These are phyloP conservation scores for Coniochaeta ligniaria DNA, from an alignment of 2,329 filamentous ascomycete species.

Conservation along the genomic window DNA sequence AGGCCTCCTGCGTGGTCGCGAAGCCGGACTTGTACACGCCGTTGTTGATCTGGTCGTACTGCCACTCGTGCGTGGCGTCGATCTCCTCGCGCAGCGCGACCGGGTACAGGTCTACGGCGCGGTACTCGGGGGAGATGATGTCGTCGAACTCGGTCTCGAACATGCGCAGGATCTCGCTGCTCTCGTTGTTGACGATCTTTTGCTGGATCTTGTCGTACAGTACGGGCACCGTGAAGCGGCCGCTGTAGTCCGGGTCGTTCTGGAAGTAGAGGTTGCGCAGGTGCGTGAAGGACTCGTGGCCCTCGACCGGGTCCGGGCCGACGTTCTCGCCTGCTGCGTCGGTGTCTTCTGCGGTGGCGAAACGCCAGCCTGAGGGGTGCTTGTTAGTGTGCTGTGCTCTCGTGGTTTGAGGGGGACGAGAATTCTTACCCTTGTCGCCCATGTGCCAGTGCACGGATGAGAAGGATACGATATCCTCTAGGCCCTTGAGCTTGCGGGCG, in stretches of 20 bases:
- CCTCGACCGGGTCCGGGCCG: constrained; percentile 60
- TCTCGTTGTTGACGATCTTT: constrained; percentile 86
- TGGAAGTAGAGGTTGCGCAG: constrained; percentile 76
- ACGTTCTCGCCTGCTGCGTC: constrained; percentile 54
- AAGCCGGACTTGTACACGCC: constrained; percentile 75
- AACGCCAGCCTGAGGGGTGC: constrained; percentile 66
- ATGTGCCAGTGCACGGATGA: constrained; percentile 94
- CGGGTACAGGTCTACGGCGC: constrained; percentile 61
- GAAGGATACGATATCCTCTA: constrained; percentile 73
- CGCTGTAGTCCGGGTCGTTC: constrained; percentile 62
- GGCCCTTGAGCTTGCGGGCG: constrained; percentile 80
- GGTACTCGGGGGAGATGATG: constrained; percentile 52
- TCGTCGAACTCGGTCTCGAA: constrained; percentile 75
- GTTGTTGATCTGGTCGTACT: constrained; percentile 67
- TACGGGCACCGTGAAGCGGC: constrained; percentile 81
- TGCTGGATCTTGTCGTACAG: constrained; percentile 72
- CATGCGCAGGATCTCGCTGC: constrained; percentile 89
- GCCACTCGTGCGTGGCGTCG: constrained; percentile 74
- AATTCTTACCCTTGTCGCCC: constrained; percentile 39
- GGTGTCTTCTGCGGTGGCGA: constrained; percentile 55
- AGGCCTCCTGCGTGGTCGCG: constrained; percentile 75
- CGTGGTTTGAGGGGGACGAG: background rate
- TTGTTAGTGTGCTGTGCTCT: background rate
- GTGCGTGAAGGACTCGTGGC: constrained; percentile 61
- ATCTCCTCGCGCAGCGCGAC: constrained; percentile 57